Conservation (phyloP, 805 yeast genomes). For the Ogataea methanolica region DNA sequence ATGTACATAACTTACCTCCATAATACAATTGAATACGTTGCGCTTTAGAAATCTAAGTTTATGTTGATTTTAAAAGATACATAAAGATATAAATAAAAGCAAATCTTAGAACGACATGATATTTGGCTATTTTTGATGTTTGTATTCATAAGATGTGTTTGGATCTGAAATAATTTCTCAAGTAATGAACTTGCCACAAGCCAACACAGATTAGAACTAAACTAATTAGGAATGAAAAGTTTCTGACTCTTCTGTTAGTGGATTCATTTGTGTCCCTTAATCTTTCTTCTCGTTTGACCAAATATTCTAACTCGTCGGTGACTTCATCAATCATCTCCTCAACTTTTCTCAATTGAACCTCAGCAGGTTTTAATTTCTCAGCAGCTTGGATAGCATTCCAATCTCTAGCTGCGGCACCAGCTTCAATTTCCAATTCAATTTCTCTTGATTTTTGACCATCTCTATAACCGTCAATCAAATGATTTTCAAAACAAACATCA, state of each 20-base stretch:
- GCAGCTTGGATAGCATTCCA: slow-evolving; percentile 94
- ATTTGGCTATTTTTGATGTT: too few relatives aligned
- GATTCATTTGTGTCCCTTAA: slow-evolving; percentile 96
- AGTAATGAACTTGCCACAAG: slow-evolving; percentile 86
- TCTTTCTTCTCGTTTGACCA: slow-evolving; percentile 83
- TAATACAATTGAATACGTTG: background rate
- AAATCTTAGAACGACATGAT: too few relatives aligned
- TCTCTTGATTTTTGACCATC: slow-evolving; percentile 53
- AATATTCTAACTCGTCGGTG: slow-evolving; percentile 71
- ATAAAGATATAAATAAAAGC: too few relatives aligned
- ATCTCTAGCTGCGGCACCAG: slow-evolving; percentile 96
- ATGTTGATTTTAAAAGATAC: background rate
- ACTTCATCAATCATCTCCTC: slow-evolving; percentile 86
- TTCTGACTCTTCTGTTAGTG: slow-evolving; percentile 87
- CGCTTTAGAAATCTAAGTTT: background rate
- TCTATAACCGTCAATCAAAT: slow-evolving; percentile 34
- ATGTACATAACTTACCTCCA: background rate
- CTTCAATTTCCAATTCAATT: slow-evolving; percentile 86
- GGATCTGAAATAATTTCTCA: slow-evolving; percentile 87
- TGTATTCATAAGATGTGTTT: slow-evolving; percentile 61
- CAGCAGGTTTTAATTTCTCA: slow-evolving; percentile 90
- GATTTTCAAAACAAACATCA: slow-evolving; percentile 87
- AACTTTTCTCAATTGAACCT: slow-evolving; percentile 80
- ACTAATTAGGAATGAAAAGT: slow-evolving; percentile 71
- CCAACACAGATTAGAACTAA: slow-evolving; percentile 73